phyloP scores from a whole-genome alignment of 2,329 filamentous ascomycete species.

The Epichloe baconii region DNA sequence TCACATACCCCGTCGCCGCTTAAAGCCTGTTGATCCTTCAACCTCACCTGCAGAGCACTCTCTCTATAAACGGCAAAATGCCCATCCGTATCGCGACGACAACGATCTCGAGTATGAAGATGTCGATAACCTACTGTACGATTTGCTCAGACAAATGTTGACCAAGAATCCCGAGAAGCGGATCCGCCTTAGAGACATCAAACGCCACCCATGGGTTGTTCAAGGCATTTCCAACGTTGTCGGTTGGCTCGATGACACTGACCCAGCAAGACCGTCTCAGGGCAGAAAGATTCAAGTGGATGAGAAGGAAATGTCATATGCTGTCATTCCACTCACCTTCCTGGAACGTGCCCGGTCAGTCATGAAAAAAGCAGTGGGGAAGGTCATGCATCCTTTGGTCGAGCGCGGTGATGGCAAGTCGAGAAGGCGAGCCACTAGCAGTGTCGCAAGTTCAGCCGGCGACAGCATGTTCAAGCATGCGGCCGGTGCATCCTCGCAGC shows the following conservation, averaged over 20 bases:
- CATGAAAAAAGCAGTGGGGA: slow-evolving; percentile 53
- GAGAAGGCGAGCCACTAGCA: slow-evolving; percentile 46
- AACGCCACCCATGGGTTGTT: slow-evolving; percentile 85
- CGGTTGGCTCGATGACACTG: slow-evolving; percentile 87
- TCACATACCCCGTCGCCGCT: slow-evolving; percentile 68
- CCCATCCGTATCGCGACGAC: slow-evolving; percentile 58
- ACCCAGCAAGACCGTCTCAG: slow-evolving; percentile 63
- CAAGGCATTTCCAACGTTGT: slow-evolving; percentile 61
- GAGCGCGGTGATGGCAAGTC: slow-evolving; percentile 43
- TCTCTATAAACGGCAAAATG: slow-evolving; percentile 43
- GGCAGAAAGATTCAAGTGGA: slow-evolving; percentile 87
- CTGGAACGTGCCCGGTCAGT: slow-evolving; percentile 74
- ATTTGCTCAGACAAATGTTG: slow-evolving; percentile 68
- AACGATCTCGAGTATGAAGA: slow-evolving; percentile 75
- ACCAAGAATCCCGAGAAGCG: slow-evolving; percentile 81
- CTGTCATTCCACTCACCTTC: slow-evolving; percentile 80
- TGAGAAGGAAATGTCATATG: slow-evolving; percentile 75
- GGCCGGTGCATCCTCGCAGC: slow-evolving; percentile 36
- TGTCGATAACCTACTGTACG: slow-evolving; percentile 64
- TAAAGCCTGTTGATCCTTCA: slow-evolving; percentile 59
- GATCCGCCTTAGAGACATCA: slow-evolving; percentile 83
- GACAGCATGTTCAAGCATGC: slow-evolving; percentile 33
- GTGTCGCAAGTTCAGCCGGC: slow-evolving; percentile 49
- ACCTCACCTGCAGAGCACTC: slow-evolving; percentile 42
- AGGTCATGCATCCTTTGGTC: slow-evolving; percentile 47